phyloP scores from a whole-genome alignment of 2,329 filamentous ascomycete species.

The Calonectria pteridis region DNA sequence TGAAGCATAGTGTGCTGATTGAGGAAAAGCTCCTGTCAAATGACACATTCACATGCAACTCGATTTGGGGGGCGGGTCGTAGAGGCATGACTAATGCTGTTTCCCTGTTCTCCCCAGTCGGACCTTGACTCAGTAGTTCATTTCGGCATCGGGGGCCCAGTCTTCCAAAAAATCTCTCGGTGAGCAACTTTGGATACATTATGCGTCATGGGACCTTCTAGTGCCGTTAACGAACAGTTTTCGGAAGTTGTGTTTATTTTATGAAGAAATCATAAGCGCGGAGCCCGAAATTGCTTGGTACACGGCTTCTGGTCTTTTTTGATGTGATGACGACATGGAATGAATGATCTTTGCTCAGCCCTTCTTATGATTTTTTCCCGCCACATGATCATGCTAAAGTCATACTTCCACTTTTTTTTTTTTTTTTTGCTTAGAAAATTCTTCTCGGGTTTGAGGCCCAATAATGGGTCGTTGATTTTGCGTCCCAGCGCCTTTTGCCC shows the following conservation, averaged over 20 bases:
- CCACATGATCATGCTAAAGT: neutral
- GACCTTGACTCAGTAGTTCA: conserved; percentile 9
- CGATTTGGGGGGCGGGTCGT: neutral
- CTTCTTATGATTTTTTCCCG: neutral
- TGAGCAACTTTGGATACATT: neutral
- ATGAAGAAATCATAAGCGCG: neutral
- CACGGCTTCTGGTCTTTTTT: neutral
- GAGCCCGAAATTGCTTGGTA: neutral
- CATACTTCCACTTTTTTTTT: neutral
- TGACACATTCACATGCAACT: neutral
- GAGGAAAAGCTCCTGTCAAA: neutral
- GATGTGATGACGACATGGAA: neutral
- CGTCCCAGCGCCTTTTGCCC: neutral
- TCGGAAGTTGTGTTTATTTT: neutral
- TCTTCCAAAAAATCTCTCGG: neutral
- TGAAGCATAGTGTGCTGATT: neutral
- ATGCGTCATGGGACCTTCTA: neutral
- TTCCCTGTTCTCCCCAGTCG: neutral
- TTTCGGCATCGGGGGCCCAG: neutral
- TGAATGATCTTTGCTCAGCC: neutral
- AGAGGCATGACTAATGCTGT: neutral
- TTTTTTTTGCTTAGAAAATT: neutral
- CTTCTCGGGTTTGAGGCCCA: neutral
- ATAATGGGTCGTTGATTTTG: neutral
- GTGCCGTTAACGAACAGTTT: neutral